These are phyloP conservation scores for Pseudonitzschia multistriata DNA, from an alignment of 108 stramenopile species.

Conservation along the genomic window DNA sequence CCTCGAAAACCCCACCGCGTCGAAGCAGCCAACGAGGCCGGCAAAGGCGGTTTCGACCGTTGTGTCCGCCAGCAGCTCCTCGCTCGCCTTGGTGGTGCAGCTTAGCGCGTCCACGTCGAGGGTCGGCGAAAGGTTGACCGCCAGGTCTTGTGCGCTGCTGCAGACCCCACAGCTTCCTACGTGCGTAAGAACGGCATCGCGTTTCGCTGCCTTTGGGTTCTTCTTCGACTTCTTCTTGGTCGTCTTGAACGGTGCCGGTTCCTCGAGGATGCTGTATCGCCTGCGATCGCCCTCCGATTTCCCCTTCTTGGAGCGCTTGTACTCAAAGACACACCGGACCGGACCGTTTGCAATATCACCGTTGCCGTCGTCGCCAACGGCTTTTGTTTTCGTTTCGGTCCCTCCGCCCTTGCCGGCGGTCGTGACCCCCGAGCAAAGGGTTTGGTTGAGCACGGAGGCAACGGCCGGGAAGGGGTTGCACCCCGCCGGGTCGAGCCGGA, in stretches of 20 bases:
- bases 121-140: background rate
- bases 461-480: background rate
- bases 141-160: background rate
- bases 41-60: background rate
- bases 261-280: background rate
- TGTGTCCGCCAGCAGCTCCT: no score
- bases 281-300: background rate
- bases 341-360: background rate
- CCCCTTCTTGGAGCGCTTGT: background rate
- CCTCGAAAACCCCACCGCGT: background rate
- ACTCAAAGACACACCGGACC: background rate
- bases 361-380: background rate
- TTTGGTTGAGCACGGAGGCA: background rate
- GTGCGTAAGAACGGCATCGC: background rate
- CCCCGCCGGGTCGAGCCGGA: background rate
- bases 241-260: background rate
- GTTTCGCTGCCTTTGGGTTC: background rate
- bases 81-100: no score
- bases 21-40: background rate
- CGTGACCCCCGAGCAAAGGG: background rate
- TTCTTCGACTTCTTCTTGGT: conserved; percentile 1
- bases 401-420: background rate
- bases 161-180: conserved; percentile 1
- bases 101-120: background rate
- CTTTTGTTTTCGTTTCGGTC: background rate